Base-by-base conservation (phyloP, 106 monocot species). In the Xerophyta viscosa region DNA sequence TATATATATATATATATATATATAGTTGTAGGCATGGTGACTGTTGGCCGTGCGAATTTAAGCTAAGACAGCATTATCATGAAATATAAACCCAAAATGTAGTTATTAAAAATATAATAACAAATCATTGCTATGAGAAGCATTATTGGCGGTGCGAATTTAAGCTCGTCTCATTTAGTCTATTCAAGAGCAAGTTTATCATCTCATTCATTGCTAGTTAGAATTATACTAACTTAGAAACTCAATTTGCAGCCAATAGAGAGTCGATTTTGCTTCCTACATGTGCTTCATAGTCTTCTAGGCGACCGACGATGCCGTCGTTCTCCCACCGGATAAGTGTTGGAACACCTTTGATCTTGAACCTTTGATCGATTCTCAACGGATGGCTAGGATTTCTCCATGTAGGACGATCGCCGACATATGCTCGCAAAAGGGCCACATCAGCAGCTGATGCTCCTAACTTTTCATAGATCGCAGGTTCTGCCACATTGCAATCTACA, bases 281-380 rank as follows among this genome's bases (percentile, higher is more conserved):
- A 58, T 89, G 85, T 13, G 88, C 81, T 28, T 96, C 94, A 23
- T 96, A 31, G 45, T 96, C 94, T 61, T 88, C 94, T 2, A 96
- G 69, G 20, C 85, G 84, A 11, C 81, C 84, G 12, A 43, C 44
- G 17, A 77, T 57, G n/a, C 64, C 52, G 1, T 69, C 88, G 36
- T 78, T 74, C 37, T 89, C 78, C 94, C 81, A 89, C 41, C 78
- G 58, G 13, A 96, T 74, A 6, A 96, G 85, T 13, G 94, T 96
- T 0, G 94, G 94, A 37, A 96, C 94, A 12, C 94, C 85, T 9
- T 37, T 69, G 48, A 96, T 68, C 65, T 73, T 78, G 75, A 96
- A 85, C 25, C 64, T 51, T 2, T 75, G 75, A 43, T 96, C 84
- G 13, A 59, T 58, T 45, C 88, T 81, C 70, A 57, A 89, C 27